A percentile compares a stretch with the other conserved stretches of the same genome.
Conservation (phyloP, 352 stramenopile genomes). For the Elongisporangium prolatum region DNA sequence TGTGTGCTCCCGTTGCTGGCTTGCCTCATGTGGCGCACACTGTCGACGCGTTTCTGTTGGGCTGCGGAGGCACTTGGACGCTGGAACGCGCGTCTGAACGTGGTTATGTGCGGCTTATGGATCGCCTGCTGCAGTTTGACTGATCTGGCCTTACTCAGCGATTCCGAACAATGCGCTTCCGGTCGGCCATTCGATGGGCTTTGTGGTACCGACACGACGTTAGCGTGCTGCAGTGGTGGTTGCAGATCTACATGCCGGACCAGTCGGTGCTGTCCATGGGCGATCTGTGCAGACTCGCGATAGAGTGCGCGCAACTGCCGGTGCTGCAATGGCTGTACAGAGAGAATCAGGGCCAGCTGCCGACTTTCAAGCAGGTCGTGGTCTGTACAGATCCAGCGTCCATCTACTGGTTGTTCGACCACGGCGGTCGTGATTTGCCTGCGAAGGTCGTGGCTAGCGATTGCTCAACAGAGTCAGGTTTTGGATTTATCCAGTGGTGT, state of each 20-base stretch:
- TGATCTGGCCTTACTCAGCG: constrained; percentile 10
- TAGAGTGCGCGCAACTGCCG: constrained; percentile 20
- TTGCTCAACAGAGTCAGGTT: not conserved
- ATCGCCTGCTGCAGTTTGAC: constrained; percentile 17
- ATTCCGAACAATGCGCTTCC: constrained; percentile 16
- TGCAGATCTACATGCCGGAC: not conserved
- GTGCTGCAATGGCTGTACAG: constrained; percentile 20
- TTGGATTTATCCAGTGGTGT: not conserved
- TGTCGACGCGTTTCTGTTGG: constrained; percentile 8
- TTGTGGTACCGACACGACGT: constrained; percentile 20
- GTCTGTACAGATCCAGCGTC: not conserved
- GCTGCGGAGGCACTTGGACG: constrained; percentile 10
- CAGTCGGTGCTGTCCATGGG: too few species aligned
- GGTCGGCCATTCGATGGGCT: constrained; percentile 22
- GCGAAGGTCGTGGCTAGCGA: too few species aligned
- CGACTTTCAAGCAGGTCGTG: too few species aligned
- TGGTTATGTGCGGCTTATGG: constrained; percentile 21
- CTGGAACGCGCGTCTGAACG: constrained; percentile 24
- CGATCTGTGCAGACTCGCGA: constrained; percentile 6
- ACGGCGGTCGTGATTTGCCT: too few species aligned
- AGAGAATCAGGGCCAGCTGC: not conserved
- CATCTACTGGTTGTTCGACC: too few species aligned
- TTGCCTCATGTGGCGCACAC: constrained; percentile 5
- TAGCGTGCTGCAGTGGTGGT: constrained; percentile 18
- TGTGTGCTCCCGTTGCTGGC: not conserved